Evolutionary conservation across 2,329 filamentous ascomycete species (phyloP), one percentile per base, ranked within the genome.

Genomic region (Basipetospora chlamydospora): DNA sequence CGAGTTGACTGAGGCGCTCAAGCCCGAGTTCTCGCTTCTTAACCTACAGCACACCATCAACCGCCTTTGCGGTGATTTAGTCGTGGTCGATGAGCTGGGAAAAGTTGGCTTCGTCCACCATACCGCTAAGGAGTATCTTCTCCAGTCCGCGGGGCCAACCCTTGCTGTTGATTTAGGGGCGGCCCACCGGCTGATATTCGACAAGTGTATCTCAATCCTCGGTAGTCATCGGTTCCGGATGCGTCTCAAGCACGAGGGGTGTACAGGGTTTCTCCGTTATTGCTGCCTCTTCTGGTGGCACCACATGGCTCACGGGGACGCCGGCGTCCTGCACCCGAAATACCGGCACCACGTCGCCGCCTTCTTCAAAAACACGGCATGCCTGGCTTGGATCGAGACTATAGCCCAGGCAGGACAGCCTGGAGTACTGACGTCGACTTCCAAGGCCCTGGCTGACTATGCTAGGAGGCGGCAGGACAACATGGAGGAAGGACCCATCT

Each of bases 51-150:
- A 36, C 15, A 36, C 34, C 12, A 28, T 28, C 9, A 36, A 25
- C 17, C 12, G 34, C 11, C 34, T 36, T 18, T 36, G 34, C n/a
- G 34, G 34, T 12, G 34, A 36, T 28, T 28, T 36, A 11, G 22
- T 36, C 4, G 9, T 16, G n/a, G 16, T 29, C n/a, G 34, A 36
- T 21, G 28, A 36, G 20, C 23, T 16, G 18, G 18, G 25, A 10
- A 6, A 10, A 13, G 18, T 17, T 15, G 15, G 4, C 12, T 6
- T 28, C 26, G 8, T 28, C 26, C 26, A 28, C 15, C 9, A 28
- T 28, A 28, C 26, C 26, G 26, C 26, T 8, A 28, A 28, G 26
- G 26, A 28, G 15, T 28, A n/a, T n/a, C n/a, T n/a, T n/a, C n/a
- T 28, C 26, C 11, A n/a, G 26, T n/a, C 11, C 5, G n/a, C n/a